Base-by-base conservation (phyloP, 2,329 filamentous ascomycete genomes). In the Alternaria novae-zelandiae region DNA sequence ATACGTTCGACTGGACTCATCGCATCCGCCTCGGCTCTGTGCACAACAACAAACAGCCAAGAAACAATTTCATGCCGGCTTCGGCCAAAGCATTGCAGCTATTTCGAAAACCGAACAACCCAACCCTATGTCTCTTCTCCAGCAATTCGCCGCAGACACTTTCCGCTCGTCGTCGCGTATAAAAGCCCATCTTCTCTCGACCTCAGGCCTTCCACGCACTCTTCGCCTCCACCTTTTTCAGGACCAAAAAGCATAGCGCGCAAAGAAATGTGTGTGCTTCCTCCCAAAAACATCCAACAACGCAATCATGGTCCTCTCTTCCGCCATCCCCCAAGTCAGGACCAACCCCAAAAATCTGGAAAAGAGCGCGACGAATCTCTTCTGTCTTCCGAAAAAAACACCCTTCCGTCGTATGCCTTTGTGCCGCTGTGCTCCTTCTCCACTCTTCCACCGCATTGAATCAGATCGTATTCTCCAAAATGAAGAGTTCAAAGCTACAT, bases 361-460 rank as follows among this genome's bases (percentile, higher is more conserved):
- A 3, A 6, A 41, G 36, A 41, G n/a, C 5, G 1, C 8, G n/a
- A 41, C 17, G 36, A 0, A 5, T 41, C 0, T 41, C 9, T 5
- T 11, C 36, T 41, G 36, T 3, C 36, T 41, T 41, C 36, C 36
- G 0, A 41, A n/a, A 41, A n/a, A 41, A 2, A 41, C 15, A 36
- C 1, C 0, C 13, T 3, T n/a, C 26, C 32, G 3, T 0, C 15
- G 32, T 9, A n/a, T n/a, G 15, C 1, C n/a, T 17, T 0, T 41
- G n/a, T 41, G n/a, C 1, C n/a, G 36, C 36, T 41, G 36, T 0
- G 0, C 32, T 17, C 36, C 9, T 41, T 41, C n/a, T 17, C n/a
- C n/a, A 41, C 4, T 17, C n/a, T 41, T 41, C n/a, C n/a, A 3
- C n/a, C 5, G 8, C 5, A 17, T 17, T 41, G 36, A 11, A 41